Evolutionary conservation across 2,329 filamentous ascomycete species (phyloP).

Genomic region (Talaromyces sp.): DNA sequence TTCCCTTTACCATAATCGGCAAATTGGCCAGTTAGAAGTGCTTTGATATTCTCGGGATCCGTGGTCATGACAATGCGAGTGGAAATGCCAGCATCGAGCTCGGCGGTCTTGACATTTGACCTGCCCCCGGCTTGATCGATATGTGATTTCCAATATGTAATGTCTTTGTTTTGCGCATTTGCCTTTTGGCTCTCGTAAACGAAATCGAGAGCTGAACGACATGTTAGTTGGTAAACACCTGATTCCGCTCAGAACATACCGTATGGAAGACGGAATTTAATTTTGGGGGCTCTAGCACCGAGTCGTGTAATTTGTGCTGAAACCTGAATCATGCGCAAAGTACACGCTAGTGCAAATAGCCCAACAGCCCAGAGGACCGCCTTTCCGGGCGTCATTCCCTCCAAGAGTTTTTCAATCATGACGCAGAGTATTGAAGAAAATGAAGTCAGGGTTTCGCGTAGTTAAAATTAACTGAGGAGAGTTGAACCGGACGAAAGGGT

Average conservation of each 20-base stretch:
- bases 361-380: slow-evolving; percentile 43
- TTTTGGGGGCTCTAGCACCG: slow-evolving; percentile 39
- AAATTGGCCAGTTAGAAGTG: slow-evolving; percentile 86
- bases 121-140: slow-evolving; percentile 45
- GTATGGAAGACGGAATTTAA: slow-evolving; percentile 40
- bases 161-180: slow-evolving; percentile 57
- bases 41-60: slow-evolving; percentile 89
- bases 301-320: slow-evolving; percentile 33
- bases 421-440: slow-evolving; percentile 19
- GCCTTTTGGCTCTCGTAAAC: slow-evolving; percentile 60
- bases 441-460: background rate
- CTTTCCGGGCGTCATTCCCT: slow-evolving; percentile 49
- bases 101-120: slow-evolving; percentile 29
- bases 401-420: slow-evolving; percentile 54
- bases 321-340: slow-evolving; percentile 33
- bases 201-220: slow-evolving; percentile 69
- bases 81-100: slow-evolving; percentile 34
- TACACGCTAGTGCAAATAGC: slow-evolving; percentile 42
- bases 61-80: slow-evolving; percentile 71
- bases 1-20: slow-evolving; percentile 79
- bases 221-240: too few species aligned
- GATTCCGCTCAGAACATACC: slow-evolving; percentile 36
- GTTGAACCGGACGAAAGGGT: background rate
- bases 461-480: background rate
- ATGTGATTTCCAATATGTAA: slow-evolving; percentile 62